These are phyloP conservation scores for Colletotrichum salicis DNA, from an alignment of 2,329 filamentous ascomycete species.

Conservation along the genomic window DNA sequence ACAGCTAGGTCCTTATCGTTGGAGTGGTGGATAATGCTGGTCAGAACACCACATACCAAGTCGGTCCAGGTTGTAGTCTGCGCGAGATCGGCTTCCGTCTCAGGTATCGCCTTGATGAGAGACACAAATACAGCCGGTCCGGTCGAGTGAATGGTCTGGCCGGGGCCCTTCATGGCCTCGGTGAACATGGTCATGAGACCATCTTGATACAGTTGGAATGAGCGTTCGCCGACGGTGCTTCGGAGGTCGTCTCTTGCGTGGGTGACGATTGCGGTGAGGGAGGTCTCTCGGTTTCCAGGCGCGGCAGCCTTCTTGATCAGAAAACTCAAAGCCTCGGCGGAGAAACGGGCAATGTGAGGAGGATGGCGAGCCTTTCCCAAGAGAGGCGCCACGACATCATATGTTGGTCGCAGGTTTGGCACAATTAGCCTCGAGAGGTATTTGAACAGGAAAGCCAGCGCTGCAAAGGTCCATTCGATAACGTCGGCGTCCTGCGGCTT, in stretches of 20 bases:
- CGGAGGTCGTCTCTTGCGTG: slow-evolving; percentile 78
- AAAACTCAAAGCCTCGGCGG: slow-evolving; percentile 95
- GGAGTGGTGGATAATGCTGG: slow-evolving; percentile 85
- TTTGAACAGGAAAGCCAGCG: slow-evolving; percentile 95
- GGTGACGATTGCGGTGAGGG: slow-evolving; percentile 76
- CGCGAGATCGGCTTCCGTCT: slow-evolving; percentile 59
- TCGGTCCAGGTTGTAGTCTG: slow-evolving; percentile 66
- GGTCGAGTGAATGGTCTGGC: slow-evolving; percentile 68
- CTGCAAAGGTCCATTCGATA: slow-evolving; percentile 98
- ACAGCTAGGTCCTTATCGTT: slow-evolving; percentile 78
- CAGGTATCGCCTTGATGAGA: slow-evolving; percentile 62
- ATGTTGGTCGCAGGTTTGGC: slow-evolving; percentile 85
- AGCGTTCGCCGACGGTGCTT: slow-evolving; percentile 61
- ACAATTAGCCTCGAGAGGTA: slow-evolving; percentile 90
- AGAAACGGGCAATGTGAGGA: slow-evolving; percentile 88
- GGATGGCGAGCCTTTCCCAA: slow-evolving; percentile 86
- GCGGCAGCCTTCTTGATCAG: slow-evolving; percentile 88
- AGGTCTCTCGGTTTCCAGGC: slow-evolving; percentile 77
- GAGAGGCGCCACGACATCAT: slow-evolving; percentile 83
- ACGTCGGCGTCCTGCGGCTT: slow-evolving; percentile 83
- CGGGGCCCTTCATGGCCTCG: slow-evolving; percentile 78
- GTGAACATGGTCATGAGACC: slow-evolving; percentile 93
- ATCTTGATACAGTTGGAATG: slow-evolving; percentile 79
- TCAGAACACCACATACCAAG: slow-evolving; percentile 79
- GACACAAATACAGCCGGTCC: slow-evolving; percentile 63